phyloP scores from a whole-genome alignment of 1,284 basidiomycete species.

The Kwoniella shivajii region DNA sequence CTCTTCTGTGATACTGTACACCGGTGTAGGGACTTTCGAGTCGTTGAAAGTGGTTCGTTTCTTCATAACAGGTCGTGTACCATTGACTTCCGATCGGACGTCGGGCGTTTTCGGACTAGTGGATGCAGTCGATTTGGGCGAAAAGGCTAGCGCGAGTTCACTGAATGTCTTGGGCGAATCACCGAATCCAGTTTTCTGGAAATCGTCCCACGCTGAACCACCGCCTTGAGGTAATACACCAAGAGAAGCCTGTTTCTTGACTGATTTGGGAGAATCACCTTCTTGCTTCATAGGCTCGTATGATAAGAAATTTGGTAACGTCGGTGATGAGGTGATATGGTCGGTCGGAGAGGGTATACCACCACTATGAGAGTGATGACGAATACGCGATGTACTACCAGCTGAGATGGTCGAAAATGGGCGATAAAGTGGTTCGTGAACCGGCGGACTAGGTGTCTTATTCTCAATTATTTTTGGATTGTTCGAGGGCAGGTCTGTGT shows the following conservation, averaged over 20 bases:
- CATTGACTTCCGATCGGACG: not conserved
- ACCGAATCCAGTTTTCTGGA: conserved; percentile 23
- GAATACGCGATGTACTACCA: conserved; percentile 11
- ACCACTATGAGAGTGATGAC: conserved; percentile 26
- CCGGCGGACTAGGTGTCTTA: not conserved
- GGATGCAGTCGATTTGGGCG: conserved; percentile 1
- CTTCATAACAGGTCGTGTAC: not conserved
- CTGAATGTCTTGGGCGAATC: conserved; percentile 7
- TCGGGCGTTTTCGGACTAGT: not conserved
- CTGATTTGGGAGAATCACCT: not conserved
- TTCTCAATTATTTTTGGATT: not conserved
- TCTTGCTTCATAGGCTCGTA: not conserved
- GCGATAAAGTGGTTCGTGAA: conserved; percentile 16
- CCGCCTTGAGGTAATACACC: not conserved
- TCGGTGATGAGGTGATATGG: not conserved
- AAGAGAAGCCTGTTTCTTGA: conserved; percentile 8
- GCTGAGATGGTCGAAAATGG: conserved; percentile 17
- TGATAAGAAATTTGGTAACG: not conserved
- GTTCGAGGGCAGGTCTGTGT: not conserved
- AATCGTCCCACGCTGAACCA: conserved; percentile 24
- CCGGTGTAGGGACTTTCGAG: not conserved
- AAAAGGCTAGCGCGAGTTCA: conserved; percentile 11
- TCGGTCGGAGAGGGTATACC: not conserved
- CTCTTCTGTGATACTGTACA: conserved; percentile 20
- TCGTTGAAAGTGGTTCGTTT: conserved; percentile 12